A percentile compares a stretch with the other conserved stretches of the same genome.
Conservation (phyloP, 305 asterid species). For the Vinca major region DNA sequence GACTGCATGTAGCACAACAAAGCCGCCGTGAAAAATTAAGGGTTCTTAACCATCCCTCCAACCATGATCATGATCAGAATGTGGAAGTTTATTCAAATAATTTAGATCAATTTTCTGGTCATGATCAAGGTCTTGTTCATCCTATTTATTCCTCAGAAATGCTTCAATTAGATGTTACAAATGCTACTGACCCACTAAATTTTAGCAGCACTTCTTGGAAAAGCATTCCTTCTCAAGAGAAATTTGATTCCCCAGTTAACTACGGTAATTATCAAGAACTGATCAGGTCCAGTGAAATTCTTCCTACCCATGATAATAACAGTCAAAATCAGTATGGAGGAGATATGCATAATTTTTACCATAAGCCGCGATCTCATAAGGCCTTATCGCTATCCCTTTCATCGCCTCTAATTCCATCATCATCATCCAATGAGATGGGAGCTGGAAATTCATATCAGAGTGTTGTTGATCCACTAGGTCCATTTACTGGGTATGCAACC, state of each 20-base stretch:
- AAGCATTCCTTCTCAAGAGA: too few species aligned
- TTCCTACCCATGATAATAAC: background rate
- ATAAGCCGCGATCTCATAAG: constrained; percentile 15
- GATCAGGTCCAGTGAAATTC: background rate
- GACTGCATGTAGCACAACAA: constrained; percentile 64
- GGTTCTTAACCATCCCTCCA: constrained; percentile 27
- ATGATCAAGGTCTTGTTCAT: constrained; percentile 20
- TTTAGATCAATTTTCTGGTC: constrained; percentile 12
- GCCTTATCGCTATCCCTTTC: constrained; percentile 63
- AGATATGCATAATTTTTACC: constrained; percentile 23
- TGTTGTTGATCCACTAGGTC: constrained; percentile 60
- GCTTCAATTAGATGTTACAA: constrained; percentile 11
- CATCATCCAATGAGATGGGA: constrained; percentile 20
- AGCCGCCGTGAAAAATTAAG: constrained; percentile 63
- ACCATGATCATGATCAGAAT: constrained; percentile 5
- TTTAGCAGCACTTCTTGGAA: constrained; percentile 6
- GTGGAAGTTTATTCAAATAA: constrained; percentile 17
- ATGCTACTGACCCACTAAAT: too few species aligned
- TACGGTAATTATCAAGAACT: too few species aligned
- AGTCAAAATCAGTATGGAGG: constrained; percentile 10
- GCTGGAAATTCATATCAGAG: constrained; percentile 26
- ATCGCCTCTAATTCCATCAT: constrained; percentile 21
- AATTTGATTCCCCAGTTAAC: background rate
- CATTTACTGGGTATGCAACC: constrained; percentile 67
- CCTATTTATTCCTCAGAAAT: constrained; percentile 24